These are phyloP conservation scores for Micractinium conductrix DNA, from an alignment of 139 green algal species.

Conservation along the genomic window DNA sequence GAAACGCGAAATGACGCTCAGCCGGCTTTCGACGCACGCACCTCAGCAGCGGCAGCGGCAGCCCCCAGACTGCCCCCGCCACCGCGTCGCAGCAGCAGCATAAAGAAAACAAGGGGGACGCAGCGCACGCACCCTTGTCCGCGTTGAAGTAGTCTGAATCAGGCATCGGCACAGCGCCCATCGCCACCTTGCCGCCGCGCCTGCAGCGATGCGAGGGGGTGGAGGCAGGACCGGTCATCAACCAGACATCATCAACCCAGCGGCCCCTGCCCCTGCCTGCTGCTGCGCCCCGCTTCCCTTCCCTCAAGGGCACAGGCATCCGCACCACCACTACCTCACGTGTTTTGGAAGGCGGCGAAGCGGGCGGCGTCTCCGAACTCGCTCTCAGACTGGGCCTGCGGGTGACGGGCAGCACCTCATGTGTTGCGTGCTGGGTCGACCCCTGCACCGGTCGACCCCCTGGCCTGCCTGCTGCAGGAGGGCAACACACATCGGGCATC, in stretches of 20 bases:
- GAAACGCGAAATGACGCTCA: too few species aligned
- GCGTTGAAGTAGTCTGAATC: conserved; percentile 74
- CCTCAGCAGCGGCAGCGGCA: too few species aligned
- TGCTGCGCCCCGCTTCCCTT: not conserved
- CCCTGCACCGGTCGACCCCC: too few species aligned
- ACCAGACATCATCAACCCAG: not conserved
- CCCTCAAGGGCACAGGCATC: too few species aligned
- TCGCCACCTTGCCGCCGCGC: conserved; percentile 85
- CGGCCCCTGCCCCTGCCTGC: not conserved
- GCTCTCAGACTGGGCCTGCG: conserved; percentile 61
- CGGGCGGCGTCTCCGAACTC: conserved; percentile 91
- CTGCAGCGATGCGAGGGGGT: not conserved
- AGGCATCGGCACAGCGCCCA: conserved; percentile 81
- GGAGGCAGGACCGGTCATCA: not conserved
- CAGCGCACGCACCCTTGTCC: conserved; percentile 5
- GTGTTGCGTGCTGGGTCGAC: too few species aligned
- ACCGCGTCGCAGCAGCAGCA: not conserved
- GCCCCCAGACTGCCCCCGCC: too few species aligned
- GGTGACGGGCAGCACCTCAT: too few species aligned
- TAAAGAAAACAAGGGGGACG: not conserved
- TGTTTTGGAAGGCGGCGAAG: conserved; percentile 90
- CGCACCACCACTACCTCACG: not conserved
- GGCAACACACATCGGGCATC: too few species aligned
- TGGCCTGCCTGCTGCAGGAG: too few species aligned
- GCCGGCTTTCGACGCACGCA: too few species aligned